phyloP scores from a whole-genome alignment of 345 rosid genomes.

The Ceriops decandra region DNA sequence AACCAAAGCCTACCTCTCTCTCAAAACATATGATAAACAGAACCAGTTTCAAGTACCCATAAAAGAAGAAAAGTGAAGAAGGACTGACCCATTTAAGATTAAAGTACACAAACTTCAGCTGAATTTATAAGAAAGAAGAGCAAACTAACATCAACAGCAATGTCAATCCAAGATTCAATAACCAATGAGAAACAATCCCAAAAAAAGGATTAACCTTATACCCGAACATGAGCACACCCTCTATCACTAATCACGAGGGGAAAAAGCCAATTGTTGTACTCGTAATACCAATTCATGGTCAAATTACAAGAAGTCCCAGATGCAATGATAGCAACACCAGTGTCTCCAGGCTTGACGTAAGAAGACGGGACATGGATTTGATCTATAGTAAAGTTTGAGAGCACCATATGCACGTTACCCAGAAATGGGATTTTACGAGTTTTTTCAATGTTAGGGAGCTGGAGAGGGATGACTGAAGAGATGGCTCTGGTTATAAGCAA shows the following conservation, averaged over 20 bases:
- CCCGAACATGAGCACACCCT: conserved; percentile 88
- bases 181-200: not conserved
- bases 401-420: conserved; percentile 57
- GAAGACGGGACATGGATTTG: conserved; percentile 64
- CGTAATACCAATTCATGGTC: conserved; percentile 82
- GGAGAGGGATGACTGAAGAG: conserved; percentile 63
- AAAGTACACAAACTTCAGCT: too few species aligned
- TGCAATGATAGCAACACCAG: conserved; percentile 68
- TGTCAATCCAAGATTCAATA: not conserved
- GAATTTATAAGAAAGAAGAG: too few species aligned
- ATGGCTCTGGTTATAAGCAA: conserved; percentile 65
- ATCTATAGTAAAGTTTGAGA: conserved; percentile 65
- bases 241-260: conserved; percentile 68
- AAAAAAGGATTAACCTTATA: conserved; percentile 16
- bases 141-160: not conserved
- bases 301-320: conserved; percentile 84
- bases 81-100: too few species aligned
- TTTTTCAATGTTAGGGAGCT: conserved; percentile 56
- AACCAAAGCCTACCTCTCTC: too few species aligned
- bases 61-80: too few species aligned
- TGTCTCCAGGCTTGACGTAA: conserved; percentile 66
- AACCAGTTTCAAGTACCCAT: too few species aligned
- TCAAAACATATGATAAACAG: too few species aligned
- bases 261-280: conserved; percentile 63
- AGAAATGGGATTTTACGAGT: conserved; percentile 56